Conservation (phyloP, 2,329 filamentous ascomycete genomes). For the Keithomyces neogunnii region DNA sequence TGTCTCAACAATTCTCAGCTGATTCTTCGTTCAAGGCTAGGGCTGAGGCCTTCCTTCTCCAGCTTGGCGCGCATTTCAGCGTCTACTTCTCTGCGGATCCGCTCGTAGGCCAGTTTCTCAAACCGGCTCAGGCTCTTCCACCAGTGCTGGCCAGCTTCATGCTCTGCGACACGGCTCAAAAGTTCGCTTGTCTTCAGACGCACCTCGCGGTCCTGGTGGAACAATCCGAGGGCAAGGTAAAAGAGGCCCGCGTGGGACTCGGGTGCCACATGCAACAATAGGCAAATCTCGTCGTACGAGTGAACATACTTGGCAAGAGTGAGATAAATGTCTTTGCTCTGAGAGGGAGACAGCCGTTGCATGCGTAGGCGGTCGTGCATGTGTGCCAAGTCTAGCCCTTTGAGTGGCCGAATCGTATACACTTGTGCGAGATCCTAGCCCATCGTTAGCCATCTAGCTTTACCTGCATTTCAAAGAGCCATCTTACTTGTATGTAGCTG, state of each 20-base stretch:
- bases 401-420: constrained; percentile 59
- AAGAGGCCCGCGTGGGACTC: constrained; percentile 85
- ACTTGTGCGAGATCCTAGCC: constrained; percentile 55
- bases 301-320: constrained; percentile 68
- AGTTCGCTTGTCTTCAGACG: constrained; percentile 69
- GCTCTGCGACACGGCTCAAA: constrained; percentile 71
- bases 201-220: constrained; percentile 79
- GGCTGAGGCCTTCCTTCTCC: constrained; percentile 34
- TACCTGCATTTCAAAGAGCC: background rate
- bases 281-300: constrained; percentile 76
- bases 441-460: background rate
- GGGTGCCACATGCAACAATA: constrained; percentile 73
- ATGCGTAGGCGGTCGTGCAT: constrained; percentile 85
- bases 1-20: constrained; percentile 28
- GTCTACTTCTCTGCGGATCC: constrained; percentile 62
- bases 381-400: constrained; percentile 80
- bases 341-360: constrained; percentile 65
- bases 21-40: constrained; percentile 36
- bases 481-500: constrained; percentile 73
- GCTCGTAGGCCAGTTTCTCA: constrained; percentile 75
- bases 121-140: constrained; percentile 83
- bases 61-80: constrained; percentile 38
- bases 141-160: constrained; percentile 89
- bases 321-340: constrained; percentile 78
- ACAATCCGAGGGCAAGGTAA: constrained; percentile 82